Percentiles rank a stretch among this genome's conserved stretches.
Evolutionary conservation across 805 yeast species (phyloP).

Genomic region (Ogataea corticis): DNA sequence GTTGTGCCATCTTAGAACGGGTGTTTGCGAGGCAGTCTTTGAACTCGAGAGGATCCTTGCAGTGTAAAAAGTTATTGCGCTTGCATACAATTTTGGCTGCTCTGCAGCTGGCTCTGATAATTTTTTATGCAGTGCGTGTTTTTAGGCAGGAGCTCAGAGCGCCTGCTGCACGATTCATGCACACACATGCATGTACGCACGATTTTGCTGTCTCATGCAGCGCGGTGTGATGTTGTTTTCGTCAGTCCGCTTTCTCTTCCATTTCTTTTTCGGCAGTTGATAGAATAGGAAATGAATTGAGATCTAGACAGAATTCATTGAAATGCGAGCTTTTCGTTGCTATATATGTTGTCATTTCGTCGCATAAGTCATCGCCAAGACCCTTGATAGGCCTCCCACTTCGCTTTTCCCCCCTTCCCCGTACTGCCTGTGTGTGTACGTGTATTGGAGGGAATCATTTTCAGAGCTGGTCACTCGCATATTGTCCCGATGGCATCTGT

Average conservation of each 20-base stretch:
- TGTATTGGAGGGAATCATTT: not conserved
- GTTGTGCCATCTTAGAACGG: too few relatives aligned
- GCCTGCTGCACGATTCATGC: not conserved
- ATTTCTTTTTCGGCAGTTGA: slow-evolving; percentile 6
- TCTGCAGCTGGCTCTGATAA: too few relatives aligned
- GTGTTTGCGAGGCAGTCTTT: too few relatives aligned
- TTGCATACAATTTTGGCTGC: too few relatives aligned
- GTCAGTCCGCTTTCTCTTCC: not conserved
- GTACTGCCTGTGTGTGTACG: not conserved
- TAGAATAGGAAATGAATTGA: slow-evolving; percentile 5
- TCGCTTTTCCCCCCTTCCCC: not conserved
- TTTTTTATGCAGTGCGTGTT: too few relatives aligned
- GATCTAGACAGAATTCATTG: slow-evolving; percentile 3
- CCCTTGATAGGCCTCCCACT: too few relatives aligned
- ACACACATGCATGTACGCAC: not conserved
- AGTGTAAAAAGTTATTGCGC: too few relatives aligned
- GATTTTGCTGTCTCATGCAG: not conserved
- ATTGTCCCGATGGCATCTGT: slow-evolving; percentile 14
- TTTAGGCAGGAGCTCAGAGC: too few relatives aligned
- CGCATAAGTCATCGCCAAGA: not conserved
- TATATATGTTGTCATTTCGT: slow-evolving; percentile 1
- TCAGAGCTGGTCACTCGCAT: too few relatives aligned
- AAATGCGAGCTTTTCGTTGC: slow-evolving; percentile 1
- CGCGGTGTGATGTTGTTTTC: slow-evolving; percentile 2
- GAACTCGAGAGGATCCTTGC: too few relatives aligned